phyloP scores from a whole-genome alignment of 768 basidiomycete species.

The Austroboletus eburneus region DNA sequence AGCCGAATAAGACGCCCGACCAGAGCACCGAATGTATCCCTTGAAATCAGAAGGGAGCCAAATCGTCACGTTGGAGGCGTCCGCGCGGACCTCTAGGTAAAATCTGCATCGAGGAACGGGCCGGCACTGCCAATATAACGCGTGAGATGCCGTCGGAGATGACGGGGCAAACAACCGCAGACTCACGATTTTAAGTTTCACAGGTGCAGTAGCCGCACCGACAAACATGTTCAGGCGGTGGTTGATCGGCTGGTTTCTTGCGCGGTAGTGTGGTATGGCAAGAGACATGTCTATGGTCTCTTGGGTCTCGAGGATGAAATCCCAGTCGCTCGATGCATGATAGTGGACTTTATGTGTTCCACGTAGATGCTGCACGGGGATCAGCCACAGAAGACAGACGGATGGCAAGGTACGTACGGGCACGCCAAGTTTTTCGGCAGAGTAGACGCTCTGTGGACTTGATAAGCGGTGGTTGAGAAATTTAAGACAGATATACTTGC shows the following conservation, averaged over 20 bases:
- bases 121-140: constrained; percentile 46
- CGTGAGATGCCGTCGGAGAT: not conserved
- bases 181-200: constrained; percentile 75
- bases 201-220: constrained; percentile 44
- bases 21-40: constrained; percentile 56
- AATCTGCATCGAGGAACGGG: constrained; percentile 50
- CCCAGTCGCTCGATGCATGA: constrained; percentile 56
- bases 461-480: not conserved
- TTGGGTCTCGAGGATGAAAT: constrained; percentile 56
- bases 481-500: constrained; percentile 12
- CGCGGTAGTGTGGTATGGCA: constrained; percentile 74
- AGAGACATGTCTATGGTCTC: constrained; percentile 61
- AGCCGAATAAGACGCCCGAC: constrained; percentile 56
- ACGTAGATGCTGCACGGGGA: constrained; percentile 24
- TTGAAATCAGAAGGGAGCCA: constrained; percentile 80
- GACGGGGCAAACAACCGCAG: not conserved
- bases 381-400: not conserved
- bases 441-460: constrained; percentile 20
- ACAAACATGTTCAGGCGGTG: constrained; percentile 72
- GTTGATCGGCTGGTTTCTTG: constrained; percentile 64
- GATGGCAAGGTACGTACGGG: constrained; percentile 10
- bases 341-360: constrained; percentile 68
- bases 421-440: constrained; percentile 13
- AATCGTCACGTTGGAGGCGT: constrained; percentile 66
- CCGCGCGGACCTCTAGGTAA: constrained; percentile 60